A percentile compares a stretch with the other conserved stretches of the same genome.
phyloP scores from a whole-genome alignment of 495 filamentous ascomycete genomes.

The Penicillium cataractarum region DNA sequence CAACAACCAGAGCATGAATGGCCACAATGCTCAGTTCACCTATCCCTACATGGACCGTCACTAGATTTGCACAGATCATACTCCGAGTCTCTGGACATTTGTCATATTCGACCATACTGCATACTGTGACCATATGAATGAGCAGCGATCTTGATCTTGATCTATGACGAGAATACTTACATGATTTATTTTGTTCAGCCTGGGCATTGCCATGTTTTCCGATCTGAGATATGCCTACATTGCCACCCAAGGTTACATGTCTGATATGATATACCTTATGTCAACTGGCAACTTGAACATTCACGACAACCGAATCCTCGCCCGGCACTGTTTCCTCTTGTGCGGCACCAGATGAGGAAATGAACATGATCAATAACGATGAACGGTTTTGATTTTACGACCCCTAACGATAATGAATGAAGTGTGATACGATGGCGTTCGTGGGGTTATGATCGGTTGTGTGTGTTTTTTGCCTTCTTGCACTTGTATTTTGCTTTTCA shows the following conservation, averaged over 20 bases:
- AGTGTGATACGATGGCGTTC: neutral
- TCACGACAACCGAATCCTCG: constrained; percentile 3
- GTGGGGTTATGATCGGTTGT: neutral
- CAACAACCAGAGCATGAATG: neutral
- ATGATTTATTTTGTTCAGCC: neutral
- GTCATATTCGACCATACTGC: constrained; percentile 3
- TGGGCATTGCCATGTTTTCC: constrained; percentile 5
- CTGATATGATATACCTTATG: constrained; percentile 7
- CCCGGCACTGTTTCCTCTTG: neutral
- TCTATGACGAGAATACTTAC: neutral
- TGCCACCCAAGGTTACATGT: constrained; percentile 2
- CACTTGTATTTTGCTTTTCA: neutral
- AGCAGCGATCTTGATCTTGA: neutral
- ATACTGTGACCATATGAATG: constrained; percentile 1
- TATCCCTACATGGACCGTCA: neutral
- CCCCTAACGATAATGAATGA: neutral
- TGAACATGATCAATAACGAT: neutral
- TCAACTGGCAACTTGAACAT: constrained; percentile 7
- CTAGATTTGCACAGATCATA: neutral
- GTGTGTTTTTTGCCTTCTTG: neutral
- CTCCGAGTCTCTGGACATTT: neutral
- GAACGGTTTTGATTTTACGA: neutral
- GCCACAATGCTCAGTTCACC: too few relatives aligned
- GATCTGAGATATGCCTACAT: neutral
- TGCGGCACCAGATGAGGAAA: neutral